Base-by-base conservation (phyloP, 192 early-diverging fungal species). In the Backusella tuberculispora region DNA sequence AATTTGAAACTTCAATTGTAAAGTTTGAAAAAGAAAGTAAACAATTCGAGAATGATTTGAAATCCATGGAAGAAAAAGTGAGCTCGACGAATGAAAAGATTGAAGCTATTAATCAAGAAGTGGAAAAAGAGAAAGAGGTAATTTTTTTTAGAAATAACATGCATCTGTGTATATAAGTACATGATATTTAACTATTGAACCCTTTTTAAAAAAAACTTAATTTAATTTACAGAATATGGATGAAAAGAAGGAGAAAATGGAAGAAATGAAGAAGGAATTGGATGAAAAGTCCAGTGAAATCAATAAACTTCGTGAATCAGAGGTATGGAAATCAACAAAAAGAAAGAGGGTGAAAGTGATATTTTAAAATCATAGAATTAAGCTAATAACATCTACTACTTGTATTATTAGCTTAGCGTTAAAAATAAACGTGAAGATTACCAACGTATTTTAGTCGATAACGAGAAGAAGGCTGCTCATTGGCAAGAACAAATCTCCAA, bases 371-470 rank as follows among this genome's bases (percentile, higher is more conserved):
- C 29, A 34, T 34, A 34, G 29, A 34, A 17, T 24, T 24, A 24
- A 60, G 21, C 0, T 43, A 43, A 29, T 66, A 70, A 78, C 14
- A 43, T n/a, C 13, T 63, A 71, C 17, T 44, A 71, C 17, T 44
- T 67, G 4, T 48, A 26, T 13, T 21, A 60, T 26, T 60, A 60
- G 77, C n/a, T 80, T 13, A 84, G 85, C 40, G 86, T 92, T 64
- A 87, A 85, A 73, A 92, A 89, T 63, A 81, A 88, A 34, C 72
- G 90, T n/a, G 92, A 94, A 63, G 90, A 90, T 72, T 76, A 84
- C 53, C 86, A 92, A 76, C 86, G 87, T 6, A 79, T 78, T 0
- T 78, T 90, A 43, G 77, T 74, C 9, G 91, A 91, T 21, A 85
- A 88, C 56, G 80, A 88, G 72, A 87, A 87, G 73, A 86, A 83